These are phyloP conservation scores for Irineochytrium annulatum DNA, from an alignment of 192 early-diverging fungal species.

Conservation along the genomic window DNA sequence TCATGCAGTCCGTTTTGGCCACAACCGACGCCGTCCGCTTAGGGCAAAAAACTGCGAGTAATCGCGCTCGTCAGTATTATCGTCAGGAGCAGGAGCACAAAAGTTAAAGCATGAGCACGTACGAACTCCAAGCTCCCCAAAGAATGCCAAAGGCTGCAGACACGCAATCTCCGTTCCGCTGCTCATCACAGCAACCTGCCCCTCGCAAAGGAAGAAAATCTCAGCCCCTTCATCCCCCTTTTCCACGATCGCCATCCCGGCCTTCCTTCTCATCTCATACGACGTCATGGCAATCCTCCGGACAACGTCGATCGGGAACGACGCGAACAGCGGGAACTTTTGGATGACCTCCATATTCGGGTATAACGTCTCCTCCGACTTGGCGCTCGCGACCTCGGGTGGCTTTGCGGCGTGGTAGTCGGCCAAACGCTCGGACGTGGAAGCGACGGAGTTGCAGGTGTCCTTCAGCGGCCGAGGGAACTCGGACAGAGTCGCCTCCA, in stretches of 20 bases:
- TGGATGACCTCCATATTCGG: conserved; percentile 18
- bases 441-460: too few species aligned
- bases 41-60: conserved; percentile 25
- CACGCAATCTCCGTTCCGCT: conserved; percentile 6
- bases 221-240: conserved; percentile 42
- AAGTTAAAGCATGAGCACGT: conserved; percentile 8
- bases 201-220: conserved; percentile 37
- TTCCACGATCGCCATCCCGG: conserved; percentile 29
- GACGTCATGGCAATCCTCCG: conserved; percentile 2
- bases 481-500: too few species aligned
- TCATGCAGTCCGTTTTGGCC: conserved; percentile 27
- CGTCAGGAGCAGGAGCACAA: neutral
- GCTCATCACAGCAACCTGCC: conserved; percentile 29
- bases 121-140: conserved; percentile 40
- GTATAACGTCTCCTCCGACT: too few species aligned
- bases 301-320: conserved; percentile 30
- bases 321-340: conserved; percentile 38
- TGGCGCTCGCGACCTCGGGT: too few species aligned
- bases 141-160: conserved; percentile 22
- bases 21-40: conserved; percentile 31
- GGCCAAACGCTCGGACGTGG: too few species aligned
- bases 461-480: too few species aligned
- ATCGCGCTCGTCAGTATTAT: neutral
- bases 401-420: too few species aligned
- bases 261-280: conserved; percentile 26